A percentile compares a stretch with the other conserved stretches of the same genome.
phyloP scores from a whole-genome alignment of 78 protist species.

The Dictyostelium brefeldianum region DNA sequence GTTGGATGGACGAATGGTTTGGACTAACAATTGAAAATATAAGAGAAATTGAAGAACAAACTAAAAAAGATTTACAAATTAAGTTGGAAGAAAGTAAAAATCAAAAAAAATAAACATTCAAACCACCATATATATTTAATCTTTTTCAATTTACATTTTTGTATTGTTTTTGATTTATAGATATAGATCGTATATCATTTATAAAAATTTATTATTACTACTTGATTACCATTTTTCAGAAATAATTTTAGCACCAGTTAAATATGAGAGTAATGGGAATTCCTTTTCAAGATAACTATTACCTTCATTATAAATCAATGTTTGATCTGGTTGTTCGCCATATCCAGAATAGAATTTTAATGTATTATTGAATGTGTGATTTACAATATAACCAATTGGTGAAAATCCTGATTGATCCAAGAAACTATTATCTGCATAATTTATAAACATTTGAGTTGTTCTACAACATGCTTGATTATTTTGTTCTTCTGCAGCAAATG shows the following conservation, averaged over 20 bases:
- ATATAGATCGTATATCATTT: too few species aligned
- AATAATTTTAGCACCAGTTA: constrained; percentile 27
- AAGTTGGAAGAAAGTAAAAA: too few species aligned
- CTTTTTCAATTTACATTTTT: too few species aligned
- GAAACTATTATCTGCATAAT: constrained; percentile 79
- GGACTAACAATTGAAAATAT: constrained; percentile 90
- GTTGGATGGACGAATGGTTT: constrained; percentile 93
- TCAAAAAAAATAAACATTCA: too few species aligned
- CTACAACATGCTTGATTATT: constrained; percentile 61
- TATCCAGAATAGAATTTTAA: constrained; percentile 47
- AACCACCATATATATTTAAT: too few species aligned
- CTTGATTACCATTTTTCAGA: neutral
- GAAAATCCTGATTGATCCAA: constrained; percentile 68
- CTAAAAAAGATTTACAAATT: neutral
- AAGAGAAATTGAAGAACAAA: constrained; percentile 82
- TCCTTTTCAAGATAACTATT: constrained; percentile 49
- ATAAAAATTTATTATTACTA: too few species aligned
- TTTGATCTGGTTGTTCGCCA: constrained; percentile 79
- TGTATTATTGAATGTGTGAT: constrained; percentile 24
- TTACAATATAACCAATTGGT: constrained; percentile 49
- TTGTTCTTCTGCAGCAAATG: constrained; percentile 80
- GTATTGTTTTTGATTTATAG: too few species aligned
- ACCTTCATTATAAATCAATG: constrained; percentile 66
- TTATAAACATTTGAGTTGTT: constrained; percentile 89
- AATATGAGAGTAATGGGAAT: constrained; percentile 74